Evolutionary conservation across 1,284 basidiomycete genomes (phyloP).

Genomic region (Ceratobasidium sp.): DNA sequence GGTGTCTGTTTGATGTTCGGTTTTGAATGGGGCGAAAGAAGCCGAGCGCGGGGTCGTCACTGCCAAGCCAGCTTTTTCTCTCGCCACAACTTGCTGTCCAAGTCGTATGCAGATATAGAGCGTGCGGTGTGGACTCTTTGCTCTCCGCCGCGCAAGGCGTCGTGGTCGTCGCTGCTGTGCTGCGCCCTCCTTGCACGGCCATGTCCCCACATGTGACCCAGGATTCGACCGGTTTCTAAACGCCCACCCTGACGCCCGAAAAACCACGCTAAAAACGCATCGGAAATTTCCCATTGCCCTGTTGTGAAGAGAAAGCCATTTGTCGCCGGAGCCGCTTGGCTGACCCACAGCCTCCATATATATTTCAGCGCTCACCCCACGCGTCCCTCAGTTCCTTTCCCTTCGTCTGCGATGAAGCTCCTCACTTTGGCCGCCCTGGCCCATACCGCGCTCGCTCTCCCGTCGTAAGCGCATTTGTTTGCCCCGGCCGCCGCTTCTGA

Average conservation of each 20-base stretch:
- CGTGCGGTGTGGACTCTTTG: neutral
- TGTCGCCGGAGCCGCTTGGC: neutral
- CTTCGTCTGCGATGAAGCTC: slow-evolving; percentile 44
- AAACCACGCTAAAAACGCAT: no score
- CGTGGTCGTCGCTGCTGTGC: neutral
- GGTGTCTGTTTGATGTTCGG: slow-evolving; percentile 8
- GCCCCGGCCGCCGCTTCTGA: slow-evolving; percentile 1
- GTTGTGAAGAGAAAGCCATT: no score
- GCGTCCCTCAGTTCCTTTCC: neutral
- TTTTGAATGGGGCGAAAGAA: slow-evolving; percentile 7
- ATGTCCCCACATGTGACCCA: neutral
- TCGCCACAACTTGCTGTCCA: neutral
- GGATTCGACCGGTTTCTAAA: no score
- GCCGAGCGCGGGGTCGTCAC: slow-evolving; percentile 9
- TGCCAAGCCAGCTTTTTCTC: neutral
- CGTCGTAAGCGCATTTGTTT: slow-evolving; percentile 52
- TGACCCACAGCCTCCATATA: neutral
- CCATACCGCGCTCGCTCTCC: slow-evolving; percentile 40
- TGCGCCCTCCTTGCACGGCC: neutral
- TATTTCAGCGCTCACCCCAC: neutral
- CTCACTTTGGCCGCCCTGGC: slow-evolving; percentile 40
- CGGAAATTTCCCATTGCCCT: no score
- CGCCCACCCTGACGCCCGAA: no score
- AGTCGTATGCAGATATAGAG: no score
- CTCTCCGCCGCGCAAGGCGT: neutral